These are phyloP conservation scores for Fragaria iinumae DNA, from an alignment of 306 rosid species.

Conservation along the genomic window DNA sequence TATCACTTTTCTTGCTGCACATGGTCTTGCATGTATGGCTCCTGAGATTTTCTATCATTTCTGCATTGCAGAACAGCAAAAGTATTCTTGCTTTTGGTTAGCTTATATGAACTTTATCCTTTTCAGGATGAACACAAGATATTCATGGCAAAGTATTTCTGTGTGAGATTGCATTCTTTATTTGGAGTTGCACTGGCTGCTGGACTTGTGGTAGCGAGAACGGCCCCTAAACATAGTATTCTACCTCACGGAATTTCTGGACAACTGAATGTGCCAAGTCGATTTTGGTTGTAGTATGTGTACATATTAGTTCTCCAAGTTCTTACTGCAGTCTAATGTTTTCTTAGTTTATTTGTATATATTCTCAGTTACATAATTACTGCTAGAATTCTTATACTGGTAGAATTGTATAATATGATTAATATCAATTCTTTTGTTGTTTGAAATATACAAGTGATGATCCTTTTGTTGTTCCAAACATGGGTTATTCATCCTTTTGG, in stretches of 20 bases:
- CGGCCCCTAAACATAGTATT: slow-evolving; percentile 20
- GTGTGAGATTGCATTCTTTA: slow-evolving; percentile 76
- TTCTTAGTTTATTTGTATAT: background rate
- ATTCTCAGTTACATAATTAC: background rate
- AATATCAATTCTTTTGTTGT: background rate
- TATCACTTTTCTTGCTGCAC: background rate
- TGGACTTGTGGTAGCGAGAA: slow-evolving; percentile 67
- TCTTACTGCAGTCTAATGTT: background rate
- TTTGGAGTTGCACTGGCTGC: slow-evolving; percentile 82
- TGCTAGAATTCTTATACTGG: background rate
- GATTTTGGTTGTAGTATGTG: background rate
- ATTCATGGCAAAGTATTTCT: slow-evolving; percentile 92
- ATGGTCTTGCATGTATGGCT: background rate
- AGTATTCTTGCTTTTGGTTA: background rate
- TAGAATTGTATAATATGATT: background rate
- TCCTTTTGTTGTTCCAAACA: no score
- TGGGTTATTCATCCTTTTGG: background rate
- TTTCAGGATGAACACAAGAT: slow-evolving; percentile 76
- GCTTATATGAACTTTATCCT: background rate
- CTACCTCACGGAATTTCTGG: background rate
- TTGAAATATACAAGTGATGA: no score
- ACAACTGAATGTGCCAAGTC: background rate
- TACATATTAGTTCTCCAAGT: background rate
- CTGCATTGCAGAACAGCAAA: background rate
- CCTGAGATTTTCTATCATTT: background rate